A percentile compares a stretch with the other conserved stretches of the same genome.
phyloP scores from a whole-genome alignment of 2,329 filamentous ascomycete genomes.

The Aspergillus quadrilineatus region DNA sequence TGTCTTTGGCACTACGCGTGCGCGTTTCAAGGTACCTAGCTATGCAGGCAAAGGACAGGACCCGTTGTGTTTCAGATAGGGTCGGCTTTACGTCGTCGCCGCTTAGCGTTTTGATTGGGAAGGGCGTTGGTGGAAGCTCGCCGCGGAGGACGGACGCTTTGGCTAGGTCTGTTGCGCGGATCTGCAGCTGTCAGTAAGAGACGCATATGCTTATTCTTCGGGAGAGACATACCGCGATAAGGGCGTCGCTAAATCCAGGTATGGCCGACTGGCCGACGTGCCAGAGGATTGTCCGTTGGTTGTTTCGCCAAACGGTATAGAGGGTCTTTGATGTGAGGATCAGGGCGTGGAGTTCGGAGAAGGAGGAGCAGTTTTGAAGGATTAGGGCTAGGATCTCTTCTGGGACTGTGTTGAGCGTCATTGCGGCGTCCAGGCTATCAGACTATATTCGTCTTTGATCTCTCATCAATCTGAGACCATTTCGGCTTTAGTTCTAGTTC shows the following conservation, averaged over 20 bases:
- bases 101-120: background rate
- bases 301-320: background rate
- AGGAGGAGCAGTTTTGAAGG: background rate
- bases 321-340: background rate
- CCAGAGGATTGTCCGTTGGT: conserved; percentile 4
- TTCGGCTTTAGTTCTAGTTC: too few species aligned
- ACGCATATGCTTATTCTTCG: too few species aligned
- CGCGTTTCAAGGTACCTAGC: background rate
- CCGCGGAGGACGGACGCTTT: background rate
- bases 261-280: conserved; percentile 1
- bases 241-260: background rate
- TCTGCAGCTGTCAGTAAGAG: background rate
- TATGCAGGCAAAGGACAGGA: background rate
- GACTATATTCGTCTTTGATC: too few species aligned
- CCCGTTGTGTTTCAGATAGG: background rate
- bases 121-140: conserved; percentile 9
- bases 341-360: background rate
- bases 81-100: background rate
- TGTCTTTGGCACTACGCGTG: background rate
- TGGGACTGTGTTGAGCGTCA: background rate
- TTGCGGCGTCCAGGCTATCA: background rate
- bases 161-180: conserved; percentile 5
- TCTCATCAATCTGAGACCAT: too few species aligned
- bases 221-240: conserved; percentile 4
- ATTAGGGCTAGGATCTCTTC: conserved; percentile 6